A percentile compares a stretch with the other conserved stretches of the same genome.
phyloP scores from a whole-genome alignment of 257 asterid genomes.

The Nicotiana undulata region DNA sequence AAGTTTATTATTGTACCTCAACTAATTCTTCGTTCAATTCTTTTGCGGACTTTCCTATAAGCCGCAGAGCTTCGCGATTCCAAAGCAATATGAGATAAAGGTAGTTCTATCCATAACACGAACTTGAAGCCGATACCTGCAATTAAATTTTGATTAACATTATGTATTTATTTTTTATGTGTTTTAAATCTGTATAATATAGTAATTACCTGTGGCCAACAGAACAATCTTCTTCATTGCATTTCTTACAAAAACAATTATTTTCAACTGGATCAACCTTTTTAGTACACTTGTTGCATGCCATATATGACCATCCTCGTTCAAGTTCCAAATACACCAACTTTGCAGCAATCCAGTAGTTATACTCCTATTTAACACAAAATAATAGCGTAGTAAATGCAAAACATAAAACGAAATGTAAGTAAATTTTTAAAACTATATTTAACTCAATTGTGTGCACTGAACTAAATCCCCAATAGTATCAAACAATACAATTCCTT shows the following conservation, averaged over 20 bases:
- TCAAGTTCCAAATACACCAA: no score
- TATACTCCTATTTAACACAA: neutral
- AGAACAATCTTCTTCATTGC: neutral
- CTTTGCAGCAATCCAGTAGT: neutral
- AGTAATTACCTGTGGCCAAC: neutral
- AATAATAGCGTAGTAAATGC: neutral
- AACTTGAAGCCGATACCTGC: neutral
- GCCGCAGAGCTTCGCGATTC: neutral
- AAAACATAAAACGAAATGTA: no score
- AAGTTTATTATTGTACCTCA: no score
- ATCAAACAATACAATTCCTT: no score
- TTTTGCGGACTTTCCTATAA: neutral
- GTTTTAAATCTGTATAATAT: neutral
- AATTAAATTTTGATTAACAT: neutral
- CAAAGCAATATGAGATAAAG: neutral
- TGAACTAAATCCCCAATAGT: no score
- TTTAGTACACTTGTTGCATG: neutral
- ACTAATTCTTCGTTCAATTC: neutral
- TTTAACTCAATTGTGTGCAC: no score
- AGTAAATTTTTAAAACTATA: no score
- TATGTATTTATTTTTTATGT: neutral
- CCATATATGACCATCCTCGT: no score
- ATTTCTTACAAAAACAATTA: neutral
- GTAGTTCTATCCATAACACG: neutral
- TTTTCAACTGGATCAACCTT: neutral